A percentile compares a stretch with the other conserved stretches of the same genome.
Conservation (phyloP, 2,329 filamentous ascomycete genomes). For the Trichophyton simii region DNA sequence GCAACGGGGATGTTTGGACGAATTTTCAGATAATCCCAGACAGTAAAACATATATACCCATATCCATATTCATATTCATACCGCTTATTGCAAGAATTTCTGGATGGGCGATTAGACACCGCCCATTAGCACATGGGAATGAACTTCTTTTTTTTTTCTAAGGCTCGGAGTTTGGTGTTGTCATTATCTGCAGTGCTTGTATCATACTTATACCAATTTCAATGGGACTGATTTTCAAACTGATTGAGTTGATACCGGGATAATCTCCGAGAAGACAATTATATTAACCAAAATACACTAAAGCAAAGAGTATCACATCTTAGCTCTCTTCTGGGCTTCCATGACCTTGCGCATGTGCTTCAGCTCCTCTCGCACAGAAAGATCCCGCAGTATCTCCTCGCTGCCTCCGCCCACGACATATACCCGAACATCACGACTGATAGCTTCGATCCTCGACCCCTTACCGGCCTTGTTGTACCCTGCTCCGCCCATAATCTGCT, state of each 20-base stretch:
- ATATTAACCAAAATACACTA: neutral
- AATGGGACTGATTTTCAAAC: neutral
- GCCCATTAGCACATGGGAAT: neutral
- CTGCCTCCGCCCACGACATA: slow-evolving; percentile 31
- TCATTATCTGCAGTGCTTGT: neutral
- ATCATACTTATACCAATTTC: neutral
- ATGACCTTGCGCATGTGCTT: slow-evolving; percentile 12
- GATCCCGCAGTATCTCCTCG: slow-evolving; percentile 30
- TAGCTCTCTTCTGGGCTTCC: neutral
- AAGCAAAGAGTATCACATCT: neutral
- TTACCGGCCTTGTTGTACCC: slow-evolving; percentile 41
- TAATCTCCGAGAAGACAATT: neutral
- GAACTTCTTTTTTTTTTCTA: neutral
- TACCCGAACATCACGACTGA: slow-evolving; percentile 41
- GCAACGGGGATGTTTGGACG: slow-evolving; percentile 44
- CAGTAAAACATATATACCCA: neutral
- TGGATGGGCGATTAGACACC: neutral
- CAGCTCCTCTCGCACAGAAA: slow-evolving; percentile 18
- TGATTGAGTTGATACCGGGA: neutral
- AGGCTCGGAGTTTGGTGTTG: neutral
- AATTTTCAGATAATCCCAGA: slow-evolving; percentile 36
- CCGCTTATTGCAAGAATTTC: neutral
- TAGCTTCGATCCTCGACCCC: slow-evolving; percentile 41
- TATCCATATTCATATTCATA: neutral
- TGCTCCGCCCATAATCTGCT: slow-evolving; percentile 43